Evolutionary conservation across 1,284 basidiomycete genomes (phyloP).

Genomic region (Anthracocystis setariae): DNA sequence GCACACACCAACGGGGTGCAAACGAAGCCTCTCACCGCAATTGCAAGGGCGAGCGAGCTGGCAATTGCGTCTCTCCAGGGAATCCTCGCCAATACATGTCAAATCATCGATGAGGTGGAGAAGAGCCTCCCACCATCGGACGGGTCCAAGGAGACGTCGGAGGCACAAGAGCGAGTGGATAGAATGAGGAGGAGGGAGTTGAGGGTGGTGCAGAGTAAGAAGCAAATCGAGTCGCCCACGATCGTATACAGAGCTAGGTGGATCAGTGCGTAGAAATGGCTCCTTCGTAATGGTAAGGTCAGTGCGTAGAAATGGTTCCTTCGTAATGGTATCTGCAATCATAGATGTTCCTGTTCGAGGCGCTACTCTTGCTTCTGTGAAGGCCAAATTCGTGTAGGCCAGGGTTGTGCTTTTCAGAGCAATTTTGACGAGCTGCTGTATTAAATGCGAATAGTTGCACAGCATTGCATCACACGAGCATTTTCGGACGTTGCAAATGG

Average conservation of each 20-base stretch:
- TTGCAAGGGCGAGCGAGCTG: slow-evolving; percentile 69
- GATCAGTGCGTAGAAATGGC: slow-evolving; percentile 10
- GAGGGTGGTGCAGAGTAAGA: slow-evolving; percentile 59
- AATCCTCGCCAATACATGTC: slow-evolving; percentile 72
- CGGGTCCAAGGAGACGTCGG: slow-evolving; percentile 14
- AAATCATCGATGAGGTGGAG: slow-evolving; percentile 39
- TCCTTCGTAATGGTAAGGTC: background rate
- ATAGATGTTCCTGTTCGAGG: too few relatives aligned
- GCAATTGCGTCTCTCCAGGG: slow-evolving; percentile 86
- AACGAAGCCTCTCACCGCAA: slow-evolving; percentile 71
- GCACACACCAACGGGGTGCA: slow-evolving; percentile 5
- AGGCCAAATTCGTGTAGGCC: too few relatives aligned
- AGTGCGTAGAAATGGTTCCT: background rate
- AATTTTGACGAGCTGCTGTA: background rate
- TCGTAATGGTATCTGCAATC: background rate
- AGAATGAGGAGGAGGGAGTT: slow-evolving; percentile 62
- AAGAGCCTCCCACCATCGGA: background rate
- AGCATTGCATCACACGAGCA: too few relatives aligned
- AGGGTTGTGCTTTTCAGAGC: too few relatives aligned
- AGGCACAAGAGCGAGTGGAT: slow-evolving; percentile 52
- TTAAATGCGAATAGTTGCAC: too few relatives aligned
- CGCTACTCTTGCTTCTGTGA: too few relatives aligned
- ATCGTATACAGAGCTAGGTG: slow-evolving; percentile 56
- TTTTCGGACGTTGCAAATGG: background rate
- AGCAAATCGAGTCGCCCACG: slow-evolving; percentile 55